Conservation (phyloP, 768 basidiomycete species). For the Pholiota microspora region DNA sequence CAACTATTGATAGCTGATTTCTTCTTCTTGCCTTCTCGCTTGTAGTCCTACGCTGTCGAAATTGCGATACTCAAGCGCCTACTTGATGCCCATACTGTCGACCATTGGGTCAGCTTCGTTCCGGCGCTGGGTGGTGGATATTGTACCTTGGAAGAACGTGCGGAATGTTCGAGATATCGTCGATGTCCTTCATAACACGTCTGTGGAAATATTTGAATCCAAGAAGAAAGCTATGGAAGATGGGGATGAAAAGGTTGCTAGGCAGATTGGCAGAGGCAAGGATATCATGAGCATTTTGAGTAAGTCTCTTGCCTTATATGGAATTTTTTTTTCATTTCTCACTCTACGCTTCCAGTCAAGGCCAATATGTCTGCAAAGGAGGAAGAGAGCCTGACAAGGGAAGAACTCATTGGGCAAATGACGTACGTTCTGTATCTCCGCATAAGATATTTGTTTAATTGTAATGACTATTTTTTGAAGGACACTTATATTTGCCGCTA, state of each 20-base stretch:
- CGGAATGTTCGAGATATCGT: slow-evolving; percentile 31
- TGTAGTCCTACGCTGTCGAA: slow-evolving; percentile 1
- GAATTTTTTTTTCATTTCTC: too few species aligned
- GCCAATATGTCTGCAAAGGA: slow-evolving; percentile 31
- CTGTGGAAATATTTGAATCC: slow-evolving; percentile 31
- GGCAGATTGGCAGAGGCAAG: slow-evolving; percentile 35
- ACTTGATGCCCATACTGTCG: slow-evolving; percentile 16
- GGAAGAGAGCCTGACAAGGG: slow-evolving; percentile 27
- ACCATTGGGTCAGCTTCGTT: slow-evolving; percentile 27
- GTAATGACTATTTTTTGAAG: slow-evolving; percentile 5
- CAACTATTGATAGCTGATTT: slow-evolving; percentile 5
- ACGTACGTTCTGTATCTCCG: slow-evolving; percentile 4
- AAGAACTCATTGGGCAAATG: slow-evolving; percentile 37
- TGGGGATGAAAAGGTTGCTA: slow-evolving; percentile 30
- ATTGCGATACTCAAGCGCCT: not conserved
- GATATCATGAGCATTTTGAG: slow-evolving; percentile 47
- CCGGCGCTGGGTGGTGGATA: slow-evolving; percentile 30
- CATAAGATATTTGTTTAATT: not conserved
- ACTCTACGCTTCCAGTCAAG: slow-evolving; percentile 30
- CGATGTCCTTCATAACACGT: slow-evolving; percentile 32
- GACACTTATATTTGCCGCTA: slow-evolving; percentile 23
- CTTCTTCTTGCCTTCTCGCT: not conserved
- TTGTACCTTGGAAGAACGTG: slow-evolving; percentile 29
- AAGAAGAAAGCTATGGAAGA: slow-evolving; percentile 34
- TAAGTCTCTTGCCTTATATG: slow-evolving; percentile 25